Conservation (phyloP, 352 stramenopile species). For the Phytophthora uliginosa region DNA sequence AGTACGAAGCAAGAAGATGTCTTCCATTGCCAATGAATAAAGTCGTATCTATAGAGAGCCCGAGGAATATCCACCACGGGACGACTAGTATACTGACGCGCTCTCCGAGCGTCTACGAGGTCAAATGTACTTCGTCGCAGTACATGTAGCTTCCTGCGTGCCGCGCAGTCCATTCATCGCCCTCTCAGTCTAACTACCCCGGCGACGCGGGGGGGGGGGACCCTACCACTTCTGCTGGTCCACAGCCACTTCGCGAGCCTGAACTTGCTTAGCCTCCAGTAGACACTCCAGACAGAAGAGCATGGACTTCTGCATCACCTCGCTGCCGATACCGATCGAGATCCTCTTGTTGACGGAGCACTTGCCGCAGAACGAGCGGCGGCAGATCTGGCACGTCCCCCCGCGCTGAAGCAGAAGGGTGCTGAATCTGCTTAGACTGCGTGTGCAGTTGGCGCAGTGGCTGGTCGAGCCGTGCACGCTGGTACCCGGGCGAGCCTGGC, state of each 20-base stretch:
- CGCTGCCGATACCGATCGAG: constrained; percentile 41
- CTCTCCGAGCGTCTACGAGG: constrained; percentile 23
- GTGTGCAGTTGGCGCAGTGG: constrained; percentile 47
- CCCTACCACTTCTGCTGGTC: constrained; percentile 42
- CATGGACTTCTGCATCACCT: constrained; percentile 47
- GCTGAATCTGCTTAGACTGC: constrained; percentile 47
- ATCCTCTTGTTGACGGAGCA: constrained; percentile 61
- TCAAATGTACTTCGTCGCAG: constrained; percentile 29
- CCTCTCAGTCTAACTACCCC: constrained; percentile 34
- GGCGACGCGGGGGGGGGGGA: not conserved
- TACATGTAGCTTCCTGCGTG: constrained; percentile 14
- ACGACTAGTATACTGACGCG: constrained; percentile 27
- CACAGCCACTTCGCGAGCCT: constrained; percentile 41
- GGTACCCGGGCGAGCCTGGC: constrained; percentile 20
- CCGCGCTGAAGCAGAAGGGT: constrained; percentile 43
- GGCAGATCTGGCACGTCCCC: constrained; percentile 49
- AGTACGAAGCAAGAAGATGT: constrained; percentile 13
- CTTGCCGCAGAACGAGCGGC: constrained; percentile 47
- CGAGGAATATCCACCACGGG: constrained; percentile 15
- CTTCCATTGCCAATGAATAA: constrained; percentile 29
- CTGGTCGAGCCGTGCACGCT: constrained; percentile 29
- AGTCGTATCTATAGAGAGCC: constrained; percentile 37
- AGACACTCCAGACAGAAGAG: constrained; percentile 60
- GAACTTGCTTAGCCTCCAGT: constrained; percentile 46
- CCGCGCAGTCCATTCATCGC: constrained; percentile 27